Evolutionary conservation across 768 basidiomycete genomes (phyloP), one percentile per base, ranked within the genome.

Genomic region (Termitomyces sp.): DNA sequence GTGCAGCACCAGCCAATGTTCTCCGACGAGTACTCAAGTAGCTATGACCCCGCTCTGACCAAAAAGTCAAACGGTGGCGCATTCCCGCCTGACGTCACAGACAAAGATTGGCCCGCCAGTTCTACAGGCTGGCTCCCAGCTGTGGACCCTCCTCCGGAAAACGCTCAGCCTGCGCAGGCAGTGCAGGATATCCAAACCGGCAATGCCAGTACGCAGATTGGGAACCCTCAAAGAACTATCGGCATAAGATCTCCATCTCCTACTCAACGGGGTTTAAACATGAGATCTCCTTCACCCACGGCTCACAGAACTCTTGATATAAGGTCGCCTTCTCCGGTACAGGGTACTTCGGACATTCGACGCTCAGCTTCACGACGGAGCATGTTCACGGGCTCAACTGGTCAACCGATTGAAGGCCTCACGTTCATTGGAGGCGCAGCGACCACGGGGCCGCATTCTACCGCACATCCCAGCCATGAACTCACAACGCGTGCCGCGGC

Each of bases 381-480:
- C 53, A 63, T 70, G 5, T 72, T 74, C 59, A 73, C 69, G 31
- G 66, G 67, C n/a, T 55, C 61, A 13, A 72, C 74, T 32, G 74
- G 72, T 18, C 65, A 67, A 16, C 63, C 68, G 1, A 62, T 74
- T 13, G 60, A 63, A 20, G 75, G 72, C 5, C 71, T 71, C 16
- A 71, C 81, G 4, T 85, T 87, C 65, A 76, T 76, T 27, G 75
- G 77, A 46, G 86, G 85, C 1, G 79, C 83, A 9, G 81, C 80
- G 1, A 79, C 78, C 4, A 76, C 76, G 0, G 81, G 81, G 5
- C 80, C 82, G 0, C 66, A 69, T 20, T 73, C 80, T 3, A 71
- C 71, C 18, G 75, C 76, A 2, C 71, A 74, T 20, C 64, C 73
- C 2, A 76, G 81, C 55, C 70, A 75, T 5, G 71, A 72, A 18